Conservation (phyloP, 1,284 basidiomycete species). For the Ustilago cynodontis region DNA sequence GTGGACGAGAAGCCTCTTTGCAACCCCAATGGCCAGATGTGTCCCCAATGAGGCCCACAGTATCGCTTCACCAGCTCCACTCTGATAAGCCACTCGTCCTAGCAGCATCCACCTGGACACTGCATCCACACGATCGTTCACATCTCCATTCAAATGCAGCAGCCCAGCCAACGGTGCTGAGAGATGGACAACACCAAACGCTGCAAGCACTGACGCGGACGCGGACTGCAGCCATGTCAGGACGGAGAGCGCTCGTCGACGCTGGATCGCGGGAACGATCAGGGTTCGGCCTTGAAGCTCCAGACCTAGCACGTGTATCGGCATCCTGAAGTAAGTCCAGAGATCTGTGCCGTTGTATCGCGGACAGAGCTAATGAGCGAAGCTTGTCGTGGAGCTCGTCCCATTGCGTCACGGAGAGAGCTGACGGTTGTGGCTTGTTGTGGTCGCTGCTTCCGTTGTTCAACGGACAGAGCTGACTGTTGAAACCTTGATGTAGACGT, state of each 20-base stretch:
- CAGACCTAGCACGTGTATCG: slow-evolving; percentile 25
- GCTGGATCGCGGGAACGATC: background rate
- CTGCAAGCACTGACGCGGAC: slow-evolving; percentile 21
- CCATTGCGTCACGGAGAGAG: no score
- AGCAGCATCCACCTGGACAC: slow-evolving; percentile 58
- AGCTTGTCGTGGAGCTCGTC: no score
- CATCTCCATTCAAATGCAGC: slow-evolving; percentile 21
- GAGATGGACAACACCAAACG: slow-evolving; percentile 37
- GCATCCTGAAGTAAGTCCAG: slow-evolving; percentile 14
- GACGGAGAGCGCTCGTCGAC: slow-evolving; percentile 6
- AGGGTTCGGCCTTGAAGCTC: slow-evolving; percentile 9
- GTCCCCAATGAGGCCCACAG: slow-evolving; percentile 51
- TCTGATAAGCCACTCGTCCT: slow-evolving; percentile 64
- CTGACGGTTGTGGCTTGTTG: no score
- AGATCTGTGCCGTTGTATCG: no score
- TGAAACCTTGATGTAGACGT: no score
- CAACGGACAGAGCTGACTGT: no score
- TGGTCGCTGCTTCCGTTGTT: no score
- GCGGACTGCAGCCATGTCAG: slow-evolving; percentile 26
- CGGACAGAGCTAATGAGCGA: no score
- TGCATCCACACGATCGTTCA: slow-evolving; percentile 42
- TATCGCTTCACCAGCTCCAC: slow-evolving; percentile 48
- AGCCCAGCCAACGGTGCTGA: slow-evolving; percentile 37
- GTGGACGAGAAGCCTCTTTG: slow-evolving; percentile 28
- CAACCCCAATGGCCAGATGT: slow-evolving; percentile 46